These are phyloP conservation scores for Populus nigra DNA, from an alignment of 345 rosid species.

Conservation along the genomic window DNA sequence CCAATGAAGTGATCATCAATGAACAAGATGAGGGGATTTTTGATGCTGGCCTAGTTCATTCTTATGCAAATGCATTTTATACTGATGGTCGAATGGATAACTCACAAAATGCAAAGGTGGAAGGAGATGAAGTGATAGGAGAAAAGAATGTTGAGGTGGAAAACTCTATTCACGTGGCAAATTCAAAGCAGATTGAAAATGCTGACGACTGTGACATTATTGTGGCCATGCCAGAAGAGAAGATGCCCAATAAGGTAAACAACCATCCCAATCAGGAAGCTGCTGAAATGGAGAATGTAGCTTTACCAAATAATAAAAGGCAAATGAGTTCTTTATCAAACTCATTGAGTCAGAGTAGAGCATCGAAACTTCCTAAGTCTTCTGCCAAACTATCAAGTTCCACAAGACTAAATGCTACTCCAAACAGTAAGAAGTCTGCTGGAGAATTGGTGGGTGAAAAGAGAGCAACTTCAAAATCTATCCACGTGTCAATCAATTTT, in stretches of 20 bases:
- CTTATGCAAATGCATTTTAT: slow-evolving; percentile 15
- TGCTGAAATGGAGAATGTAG: slow-evolving; percentile 27
- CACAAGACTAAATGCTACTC: slow-evolving; percentile 22
- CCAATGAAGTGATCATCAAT: slow-evolving; percentile 2
- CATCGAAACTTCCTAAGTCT: slow-evolving; percentile 29
- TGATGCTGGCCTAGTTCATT: slow-evolving; percentile 20
- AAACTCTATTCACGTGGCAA: slow-evolving; percentile 23
- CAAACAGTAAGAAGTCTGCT: slow-evolving; percentile 18
- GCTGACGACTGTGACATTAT: slow-evolving; percentile 14
- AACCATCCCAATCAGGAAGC: slow-evolving; percentile 28
- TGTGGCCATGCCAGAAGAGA: slow-evolving; percentile 24
- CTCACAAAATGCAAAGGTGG: slow-evolving; percentile 16
- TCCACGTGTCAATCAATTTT: slow-evolving; percentile 51
- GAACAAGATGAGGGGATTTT: slow-evolving; percentile 24
- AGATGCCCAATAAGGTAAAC: slow-evolving; percentile 27
- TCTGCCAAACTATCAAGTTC: slow-evolving; percentile 28
- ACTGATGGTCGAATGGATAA: slow-evolving; percentile 9
- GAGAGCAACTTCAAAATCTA: slow-evolving; percentile 38
- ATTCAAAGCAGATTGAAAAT: slow-evolving; percentile 21
- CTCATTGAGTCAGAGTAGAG: slow-evolving; percentile 23
- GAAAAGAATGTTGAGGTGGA: slow-evolving; percentile 17
- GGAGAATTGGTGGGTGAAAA: slow-evolving; percentile 31
- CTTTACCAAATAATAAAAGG: slow-evolving; percentile 41
- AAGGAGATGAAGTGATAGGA: slow-evolving; percentile 20
- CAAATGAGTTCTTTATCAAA: slow-evolving; percentile 32